These are phyloP conservation scores for Mortierella sp. DNA, from an alignment of 371 early-diverging fungal species.

Conservation along the genomic window DNA sequence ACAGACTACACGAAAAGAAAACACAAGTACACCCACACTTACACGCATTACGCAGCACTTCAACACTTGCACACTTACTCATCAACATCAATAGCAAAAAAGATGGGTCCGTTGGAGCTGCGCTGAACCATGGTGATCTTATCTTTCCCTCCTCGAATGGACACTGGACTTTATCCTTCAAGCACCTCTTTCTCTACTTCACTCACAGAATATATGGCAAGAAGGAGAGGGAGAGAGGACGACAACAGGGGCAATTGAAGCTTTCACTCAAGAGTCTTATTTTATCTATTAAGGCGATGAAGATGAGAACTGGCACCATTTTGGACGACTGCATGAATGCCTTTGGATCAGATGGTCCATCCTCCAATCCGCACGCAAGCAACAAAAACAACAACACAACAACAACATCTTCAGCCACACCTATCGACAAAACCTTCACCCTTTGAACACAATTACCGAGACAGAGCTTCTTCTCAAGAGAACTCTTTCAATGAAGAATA, in stretches of 20 bases:
- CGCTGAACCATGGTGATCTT: neutral
- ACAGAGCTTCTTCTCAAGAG: no score
- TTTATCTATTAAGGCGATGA: no score
- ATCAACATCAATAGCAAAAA: neutral
- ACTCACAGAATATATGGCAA: neutral
- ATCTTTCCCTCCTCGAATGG: neutral
- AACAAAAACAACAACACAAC: neutral
- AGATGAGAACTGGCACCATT: conserved; percentile 2
- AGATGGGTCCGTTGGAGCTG: neutral
- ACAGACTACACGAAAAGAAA: neutral
- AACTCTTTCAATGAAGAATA: no score
- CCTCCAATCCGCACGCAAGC: neutral
- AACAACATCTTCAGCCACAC: neutral
- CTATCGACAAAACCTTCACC: neutral
- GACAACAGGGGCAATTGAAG: neutral
- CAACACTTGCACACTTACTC: neutral
- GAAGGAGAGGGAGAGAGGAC: neutral
- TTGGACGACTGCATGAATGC: conserved; percentile 10
- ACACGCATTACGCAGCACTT: neutral
- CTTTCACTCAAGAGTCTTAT: neutral
- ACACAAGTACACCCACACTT: neutral
- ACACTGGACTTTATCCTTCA: neutral
- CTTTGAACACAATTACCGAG: neutral
- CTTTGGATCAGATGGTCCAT: conserved; percentile 11
- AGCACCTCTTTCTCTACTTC: neutral